Evolutionary conservation across 176 grass and related monocot genomes (phyloP).

Genomic region (Oryza rufipogon): DNA sequence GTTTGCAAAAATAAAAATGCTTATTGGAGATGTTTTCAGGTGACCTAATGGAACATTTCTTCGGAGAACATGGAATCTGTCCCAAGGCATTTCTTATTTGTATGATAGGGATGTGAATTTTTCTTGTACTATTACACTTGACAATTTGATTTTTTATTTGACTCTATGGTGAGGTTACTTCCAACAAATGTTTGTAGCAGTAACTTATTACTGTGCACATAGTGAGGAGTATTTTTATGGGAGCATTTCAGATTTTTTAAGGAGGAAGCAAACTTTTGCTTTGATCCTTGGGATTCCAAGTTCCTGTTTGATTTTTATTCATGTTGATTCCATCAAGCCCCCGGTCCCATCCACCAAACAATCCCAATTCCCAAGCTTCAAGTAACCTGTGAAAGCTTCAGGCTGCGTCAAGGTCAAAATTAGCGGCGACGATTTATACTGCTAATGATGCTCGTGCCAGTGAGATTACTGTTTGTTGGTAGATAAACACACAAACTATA

Average conservation of each 20-base stretch:
- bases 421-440: conserved; percentile 24
- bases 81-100: background rate
- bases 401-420: conserved; percentile 24
- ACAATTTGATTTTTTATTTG: background rate
- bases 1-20: background rate
- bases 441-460: background rate
- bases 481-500: background rate
- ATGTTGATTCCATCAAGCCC: background rate
- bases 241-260: too few species aligned
- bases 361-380: background rate
- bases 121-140: background rate
- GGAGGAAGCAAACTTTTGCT: background rate
- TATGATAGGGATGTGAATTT: background rate
- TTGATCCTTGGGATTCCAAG: conserved; percentile 1
- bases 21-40: background rate
- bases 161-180: background rate
- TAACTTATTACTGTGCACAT: background rate
- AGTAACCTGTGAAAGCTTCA: conserved; percentile 1
- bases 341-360: background rate
- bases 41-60: background rate
- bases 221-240: background rate
- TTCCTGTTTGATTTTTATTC: background rate
- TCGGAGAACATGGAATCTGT: conserved; percentile 4
- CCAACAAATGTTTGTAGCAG: background rate
- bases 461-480: background rate